phyloP scores from a whole-genome alignment of 2,329 filamentous ascomycete species.

The Apiospora hydei region DNA sequence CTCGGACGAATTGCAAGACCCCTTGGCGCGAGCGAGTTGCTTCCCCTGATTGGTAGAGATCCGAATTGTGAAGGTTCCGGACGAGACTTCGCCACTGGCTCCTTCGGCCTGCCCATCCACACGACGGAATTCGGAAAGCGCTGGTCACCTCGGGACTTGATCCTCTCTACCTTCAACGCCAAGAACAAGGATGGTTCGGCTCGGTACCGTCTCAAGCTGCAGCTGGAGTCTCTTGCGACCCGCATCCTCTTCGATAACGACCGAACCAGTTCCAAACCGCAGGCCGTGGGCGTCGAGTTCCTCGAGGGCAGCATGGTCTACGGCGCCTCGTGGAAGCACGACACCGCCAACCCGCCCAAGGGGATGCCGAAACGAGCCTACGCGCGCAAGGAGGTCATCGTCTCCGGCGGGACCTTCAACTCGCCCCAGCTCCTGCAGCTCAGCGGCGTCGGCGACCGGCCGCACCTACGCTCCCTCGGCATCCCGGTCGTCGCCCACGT shows the following conservation, averaged over 20 bases:
- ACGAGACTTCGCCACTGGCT: slow-evolving; percentile 29
- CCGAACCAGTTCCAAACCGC: slow-evolving; percentile 1
- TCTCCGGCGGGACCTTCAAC: slow-evolving; percentile 56
- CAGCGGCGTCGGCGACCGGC: slow-evolving; percentile 52
- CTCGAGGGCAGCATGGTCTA: slow-evolving; percentile 40
- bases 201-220: slow-evolving; percentile 49
- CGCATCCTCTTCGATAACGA: slow-evolving; percentile 29
- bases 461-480: slow-evolving; percentile 47
- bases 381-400: slow-evolving; percentile 52
- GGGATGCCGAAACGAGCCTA: slow-evolving; percentile 34
- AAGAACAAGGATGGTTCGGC: slow-evolving; percentile 50
- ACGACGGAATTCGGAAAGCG: slow-evolving; percentile 27
- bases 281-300: slow-evolving; percentile 32
- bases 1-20: neutral
- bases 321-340: slow-evolving; percentile 34
- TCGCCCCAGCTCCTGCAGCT: slow-evolving; percentile 57
- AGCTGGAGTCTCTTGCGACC: slow-evolving; percentile 32
- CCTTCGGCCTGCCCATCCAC: slow-evolving; percentile 32
- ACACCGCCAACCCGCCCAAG: slow-evolving; percentile 36
- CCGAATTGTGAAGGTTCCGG: slow-evolving; percentile 30
- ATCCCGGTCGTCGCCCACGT: slow-evolving; percentile 52
- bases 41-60: slow-evolving; percentile 29
- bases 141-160: slow-evolving; percentile 58
- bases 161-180: slow-evolving; percentile 36
- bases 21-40: neutral